A percentile compares a stretch with the other conserved stretches of the same genome.
Evolutionary conservation across 768 basidiomycete genomes (phyloP).

Genomic region (Peribolospora baueri): DNA sequence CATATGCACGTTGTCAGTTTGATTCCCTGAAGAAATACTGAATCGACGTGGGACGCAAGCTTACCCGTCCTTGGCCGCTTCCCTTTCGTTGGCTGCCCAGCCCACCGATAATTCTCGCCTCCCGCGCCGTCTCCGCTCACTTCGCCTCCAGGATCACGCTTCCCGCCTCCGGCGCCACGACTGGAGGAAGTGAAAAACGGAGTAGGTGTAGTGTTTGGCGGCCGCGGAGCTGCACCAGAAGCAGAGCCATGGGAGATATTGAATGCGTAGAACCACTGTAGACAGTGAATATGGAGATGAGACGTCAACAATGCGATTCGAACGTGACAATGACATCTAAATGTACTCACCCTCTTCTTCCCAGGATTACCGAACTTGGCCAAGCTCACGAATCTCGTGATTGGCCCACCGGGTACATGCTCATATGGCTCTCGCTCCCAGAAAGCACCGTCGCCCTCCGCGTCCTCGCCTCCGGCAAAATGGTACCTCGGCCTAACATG

Average conservation of each 20-base stretch:
- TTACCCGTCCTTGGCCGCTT: constrained; percentile 16
- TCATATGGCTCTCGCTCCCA: constrained; percentile 88
- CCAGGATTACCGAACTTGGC: constrained; percentile 51
- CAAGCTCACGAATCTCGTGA: constrained; percentile 55
- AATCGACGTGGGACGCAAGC: neutral
- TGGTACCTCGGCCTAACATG: constrained; percentile 61
- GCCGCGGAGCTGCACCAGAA: constrained; percentile 17
- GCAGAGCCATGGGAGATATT: constrained; percentile 38
- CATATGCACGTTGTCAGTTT: too few relatives aligned
- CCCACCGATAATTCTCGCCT: constrained; percentile 18
- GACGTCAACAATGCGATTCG: neutral
- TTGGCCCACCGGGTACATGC: constrained; percentile 37
- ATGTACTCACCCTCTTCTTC: constrained; percentile 53
- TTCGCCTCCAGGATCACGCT: constrained; percentile 14
- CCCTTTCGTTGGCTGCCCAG: constrained; percentile 5
- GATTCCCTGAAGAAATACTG: too few relatives aligned
- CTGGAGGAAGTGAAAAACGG: constrained; percentile 11
- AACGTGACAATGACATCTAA: neutral
- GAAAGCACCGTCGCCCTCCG: constrained; percentile 44
- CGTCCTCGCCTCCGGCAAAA: constrained; percentile 43
- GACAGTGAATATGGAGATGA: neutral
- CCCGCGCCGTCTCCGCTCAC: constrained; percentile 12
- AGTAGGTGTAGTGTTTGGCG: constrained; percentile 33
- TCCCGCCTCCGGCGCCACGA: constrained; percentile 8
- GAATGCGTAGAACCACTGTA: constrained; percentile 94